Evolutionary conservation across 2,329 filamentous ascomycete species (phyloP).

Genomic region (Aaosphaeria pasadenensis): DNA sequence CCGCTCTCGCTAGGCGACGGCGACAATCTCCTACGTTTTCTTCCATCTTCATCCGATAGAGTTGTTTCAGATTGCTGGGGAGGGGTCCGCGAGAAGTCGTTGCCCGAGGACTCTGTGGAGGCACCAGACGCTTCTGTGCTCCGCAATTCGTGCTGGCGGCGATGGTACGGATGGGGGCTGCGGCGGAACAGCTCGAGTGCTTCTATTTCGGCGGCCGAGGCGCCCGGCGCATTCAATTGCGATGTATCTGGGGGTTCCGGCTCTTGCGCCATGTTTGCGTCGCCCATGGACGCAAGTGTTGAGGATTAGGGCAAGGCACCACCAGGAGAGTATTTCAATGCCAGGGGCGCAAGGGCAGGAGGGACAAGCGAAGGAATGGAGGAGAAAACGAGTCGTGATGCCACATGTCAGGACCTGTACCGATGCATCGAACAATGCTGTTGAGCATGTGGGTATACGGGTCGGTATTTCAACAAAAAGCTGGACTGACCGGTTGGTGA

Average conservation of each 20-base stretch:
- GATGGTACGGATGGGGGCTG: slow-evolving; percentile 38
- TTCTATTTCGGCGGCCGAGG: slow-evolving; percentile 20
- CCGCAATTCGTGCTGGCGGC: slow-evolving; percentile 24
- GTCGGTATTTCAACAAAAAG: background rate
- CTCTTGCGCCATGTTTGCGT: background rate
- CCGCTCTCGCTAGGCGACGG: slow-evolving; percentile 74
- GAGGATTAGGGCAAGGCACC: background rate
- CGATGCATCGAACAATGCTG: background rate
- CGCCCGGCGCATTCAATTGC: slow-evolving; percentile 13
- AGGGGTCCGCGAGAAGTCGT: slow-evolving; percentile 14
- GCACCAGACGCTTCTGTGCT: slow-evolving; percentile 6
- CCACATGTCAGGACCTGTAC: background rate
- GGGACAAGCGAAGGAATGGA: background rate
- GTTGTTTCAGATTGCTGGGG: slow-evolving; percentile 13
- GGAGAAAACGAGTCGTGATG: background rate
- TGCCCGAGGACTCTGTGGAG: slow-evolving; percentile 15
- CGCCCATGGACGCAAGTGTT: background rate
- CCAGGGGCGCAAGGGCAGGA: background rate
- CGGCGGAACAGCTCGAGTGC: slow-evolving; percentile 34
- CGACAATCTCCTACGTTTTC: slow-evolving; percentile 25
- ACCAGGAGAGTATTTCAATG: background rate
- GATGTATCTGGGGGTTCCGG: slow-evolving; percentile 2
- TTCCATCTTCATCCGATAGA: slow-evolving; percentile 23
- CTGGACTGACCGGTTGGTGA: background rate
- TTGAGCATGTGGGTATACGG: background rate